Base-by-base conservation (phyloP, 2,329 filamentous ascomycete genomes). In the Penicillium paneum region DNA sequence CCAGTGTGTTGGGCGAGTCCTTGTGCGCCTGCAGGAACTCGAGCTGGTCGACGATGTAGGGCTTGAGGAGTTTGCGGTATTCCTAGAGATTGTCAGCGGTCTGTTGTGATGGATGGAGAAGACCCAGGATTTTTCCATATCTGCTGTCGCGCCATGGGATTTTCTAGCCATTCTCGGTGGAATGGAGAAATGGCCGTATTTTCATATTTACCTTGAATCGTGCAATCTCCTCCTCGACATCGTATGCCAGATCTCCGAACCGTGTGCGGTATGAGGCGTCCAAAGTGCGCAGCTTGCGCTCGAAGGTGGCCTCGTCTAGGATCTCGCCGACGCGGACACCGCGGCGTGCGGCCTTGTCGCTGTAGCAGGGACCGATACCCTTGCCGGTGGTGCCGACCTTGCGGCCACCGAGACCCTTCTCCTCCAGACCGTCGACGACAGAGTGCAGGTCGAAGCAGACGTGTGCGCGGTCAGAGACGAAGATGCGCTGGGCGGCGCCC, bases 271-370 rank as follows among this genome's bases (percentile, higher is more conserved):
- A 85, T 10, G 78, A 65, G 50, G 71, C 68, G 53, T 80, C 79
- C 60, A 86, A 66, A 8, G 76, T 71, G 54, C 79, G 74, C 59
- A 85, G 66, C 66, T 82, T 83, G 8, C 68, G 68, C 69, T 85
- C 82, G 61, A 84, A 82, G 34, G 78, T 67, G 41, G 72, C 71
- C 71, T 84, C 80, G 60, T 83, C 77, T 66, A 83, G 76, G 54
- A 85, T 74, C 61, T 85, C 82, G 35, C 79, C 79, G 52, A 87
- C 75, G 51, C 81, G 80, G 34, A 86, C 76, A 61, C 83, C 83
- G 39, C 78, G 79, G 54, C 84, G 75, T 6, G 82, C 78, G 58
- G 83, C 83, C 73, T 86, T 86, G 64, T 81, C 82, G 65, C 80
- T 83, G 73, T 86, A 86, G 58, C 81, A 82, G 65, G 84, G 84